Conservation (phyloP, 768 basidiomycete genomes). For the Lyophyllum atratum region DNA sequence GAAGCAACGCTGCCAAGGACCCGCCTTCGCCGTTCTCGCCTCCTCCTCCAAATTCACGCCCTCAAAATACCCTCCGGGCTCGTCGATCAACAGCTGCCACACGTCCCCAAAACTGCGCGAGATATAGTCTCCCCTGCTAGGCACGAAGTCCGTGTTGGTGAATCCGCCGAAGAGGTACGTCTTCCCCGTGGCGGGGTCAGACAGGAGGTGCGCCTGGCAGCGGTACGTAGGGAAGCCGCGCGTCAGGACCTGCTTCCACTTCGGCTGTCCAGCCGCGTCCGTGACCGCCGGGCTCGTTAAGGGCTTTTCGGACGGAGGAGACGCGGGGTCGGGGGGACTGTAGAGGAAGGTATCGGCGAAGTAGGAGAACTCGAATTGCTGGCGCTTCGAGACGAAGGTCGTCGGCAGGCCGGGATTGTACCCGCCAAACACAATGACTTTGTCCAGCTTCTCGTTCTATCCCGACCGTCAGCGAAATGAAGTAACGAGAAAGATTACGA, state of each 20-base stretch:
- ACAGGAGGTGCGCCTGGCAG: conserved; percentile 31
- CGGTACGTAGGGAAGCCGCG: conserved; percentile 45
- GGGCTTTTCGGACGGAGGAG: conserved; percentile 6
- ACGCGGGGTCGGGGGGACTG: conserved; percentile 21
- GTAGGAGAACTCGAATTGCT: conserved; percentile 35
- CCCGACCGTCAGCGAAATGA: background rate
- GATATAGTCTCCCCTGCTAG: conserved; percentile 23
- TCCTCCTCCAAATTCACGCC: conserved; percentile 39
- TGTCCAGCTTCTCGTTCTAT: conserved; percentile 36
- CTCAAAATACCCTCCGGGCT: conserved; percentile 36
- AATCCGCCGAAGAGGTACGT: conserved; percentile 42
- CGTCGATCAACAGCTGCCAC: conserved; percentile 39
- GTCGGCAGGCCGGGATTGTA: conserved; percentile 34
- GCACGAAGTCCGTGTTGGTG: conserved; percentile 39
- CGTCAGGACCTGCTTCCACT: conserved; percentile 24
- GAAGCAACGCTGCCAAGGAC: conserved; percentile 44
- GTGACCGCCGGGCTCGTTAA: conserved; percentile 6
- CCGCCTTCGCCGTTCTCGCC: conserved; percentile 32
- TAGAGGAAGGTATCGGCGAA: conserved; percentile 43
- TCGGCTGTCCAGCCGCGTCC: conserved; percentile 7
- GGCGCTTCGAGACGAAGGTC: conserved; percentile 11
- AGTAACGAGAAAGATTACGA: background rate
- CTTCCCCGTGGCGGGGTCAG: conserved; percentile 36
- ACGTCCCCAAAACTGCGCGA: conserved; percentile 36
- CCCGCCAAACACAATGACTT: conserved; percentile 40